Percentiles rank a stretch among this genome's conserved stretches.
phyloP scores from a whole-genome alignment of 2,329 filamentous ascomycete species.

The Nemania sp. region DNA sequence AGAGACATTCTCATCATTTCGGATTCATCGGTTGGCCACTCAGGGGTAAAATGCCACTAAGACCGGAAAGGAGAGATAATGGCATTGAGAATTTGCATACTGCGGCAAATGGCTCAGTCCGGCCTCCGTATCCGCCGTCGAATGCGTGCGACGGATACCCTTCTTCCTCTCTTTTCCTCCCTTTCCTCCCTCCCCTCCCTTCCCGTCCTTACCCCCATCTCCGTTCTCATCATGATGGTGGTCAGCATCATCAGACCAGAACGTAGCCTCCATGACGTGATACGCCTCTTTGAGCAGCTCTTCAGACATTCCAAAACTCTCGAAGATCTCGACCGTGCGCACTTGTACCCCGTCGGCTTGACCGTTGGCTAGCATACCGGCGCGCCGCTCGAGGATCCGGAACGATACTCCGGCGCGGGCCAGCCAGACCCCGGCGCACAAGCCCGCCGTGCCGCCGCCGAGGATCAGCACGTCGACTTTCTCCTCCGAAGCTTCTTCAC shows the following conservation, averaged over 20 bases:
- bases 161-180: not conserved
- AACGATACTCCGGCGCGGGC: constrained; percentile 58
- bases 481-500: too few species aligned
- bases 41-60: too few species aligned
- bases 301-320: constrained; percentile 60
- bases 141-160: constrained; percentile 50
- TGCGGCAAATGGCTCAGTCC: constrained; percentile 58
- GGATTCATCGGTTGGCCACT: too few species aligned
- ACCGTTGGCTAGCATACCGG: constrained; percentile 57
- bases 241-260: constrained; percentile 49
- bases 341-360: constrained; percentile 68
- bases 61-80: too few species aligned
- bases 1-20: too few species aligned
- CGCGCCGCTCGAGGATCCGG: constrained; percentile 60
- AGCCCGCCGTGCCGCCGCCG: constrained; percentile 64
- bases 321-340: constrained; percentile 64
- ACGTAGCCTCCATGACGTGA: constrained; percentile 60
- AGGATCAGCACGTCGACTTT: constrained; percentile 60
- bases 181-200: not conserved
- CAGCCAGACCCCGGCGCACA: constrained; percentile 64
- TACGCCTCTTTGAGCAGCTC: constrained; percentile 59
- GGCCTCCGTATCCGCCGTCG: constrained; percentile 56
- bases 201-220: not conserved
- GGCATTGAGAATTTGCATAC: not conserved
- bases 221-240: not conserved